Evolutionary conservation across 192 early-diverging fungal genomes (phyloP).

Genomic region (Phycomyces blakesleeanus): DNA sequence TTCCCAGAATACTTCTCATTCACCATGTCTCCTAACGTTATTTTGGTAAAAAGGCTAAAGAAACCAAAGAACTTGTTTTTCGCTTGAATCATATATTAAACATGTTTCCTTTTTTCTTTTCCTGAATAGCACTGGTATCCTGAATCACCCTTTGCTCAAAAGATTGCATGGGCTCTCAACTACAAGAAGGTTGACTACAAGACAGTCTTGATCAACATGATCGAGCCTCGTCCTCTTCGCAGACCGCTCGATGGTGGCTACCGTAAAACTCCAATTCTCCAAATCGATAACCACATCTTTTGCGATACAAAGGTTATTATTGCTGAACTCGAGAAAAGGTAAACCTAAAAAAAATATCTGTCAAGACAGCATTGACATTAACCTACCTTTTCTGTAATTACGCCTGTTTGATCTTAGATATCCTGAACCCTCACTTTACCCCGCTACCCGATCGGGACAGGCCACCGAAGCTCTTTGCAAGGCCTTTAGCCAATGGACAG

Average conservation of each 20-base stretch:
- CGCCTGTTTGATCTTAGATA: conserved; percentile 14
- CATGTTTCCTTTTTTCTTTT: not conserved
- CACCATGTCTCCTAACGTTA: too few species aligned
- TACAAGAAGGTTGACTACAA: conserved; percentile 31
- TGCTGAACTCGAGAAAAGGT: conserved; percentile 22
- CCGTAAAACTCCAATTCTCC: conserved; percentile 32
- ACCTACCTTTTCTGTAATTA: too few species aligned
- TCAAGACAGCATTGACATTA: too few species aligned
- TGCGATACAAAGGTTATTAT: conserved; percentile 28
- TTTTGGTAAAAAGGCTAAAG: too few species aligned
- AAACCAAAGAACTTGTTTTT: too few species aligned
- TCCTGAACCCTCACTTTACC: conserved; percentile 17
- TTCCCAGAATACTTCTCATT: too few species aligned
- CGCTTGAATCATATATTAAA: too few species aligned
- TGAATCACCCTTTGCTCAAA: conserved; percentile 24
- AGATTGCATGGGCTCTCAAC: conserved; percentile 20
- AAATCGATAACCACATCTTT: conserved; percentile 26
- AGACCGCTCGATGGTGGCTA: conserved; percentile 30
- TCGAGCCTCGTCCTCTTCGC: conserved; percentile 18
- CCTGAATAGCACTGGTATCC: conserved; percentile 26
- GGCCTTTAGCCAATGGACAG: conserved; percentile 9
- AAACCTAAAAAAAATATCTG: not conserved
- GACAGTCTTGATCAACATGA: conserved; percentile 14
- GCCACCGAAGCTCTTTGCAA: conserved; percentile 3
- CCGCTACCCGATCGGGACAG: conserved; percentile 6